Evolutionary conservation across 2,329 filamentous ascomycete genomes (phyloP).

Genomic region (Aspergillus sp.): DNA sequence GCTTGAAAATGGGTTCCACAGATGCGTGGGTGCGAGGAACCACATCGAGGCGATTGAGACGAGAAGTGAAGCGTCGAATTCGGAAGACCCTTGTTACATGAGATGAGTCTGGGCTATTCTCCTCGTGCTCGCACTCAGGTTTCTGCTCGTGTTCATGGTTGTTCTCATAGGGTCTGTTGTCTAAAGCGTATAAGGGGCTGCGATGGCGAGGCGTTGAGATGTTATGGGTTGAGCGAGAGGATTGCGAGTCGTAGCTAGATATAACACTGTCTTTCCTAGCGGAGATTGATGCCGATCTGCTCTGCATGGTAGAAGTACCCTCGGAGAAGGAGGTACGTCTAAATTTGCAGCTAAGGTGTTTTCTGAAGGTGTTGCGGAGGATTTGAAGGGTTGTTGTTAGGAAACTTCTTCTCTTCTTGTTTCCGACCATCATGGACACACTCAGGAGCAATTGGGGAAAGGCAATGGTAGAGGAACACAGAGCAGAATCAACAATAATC

Average conservation of each 20-base stretch:
- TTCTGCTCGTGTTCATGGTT: neutral
- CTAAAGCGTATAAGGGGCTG: neutral
- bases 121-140: neutral
- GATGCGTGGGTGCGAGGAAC: conserved; percentile 6
- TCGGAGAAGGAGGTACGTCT: neutral
- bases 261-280: neutral
- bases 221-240: neutral
- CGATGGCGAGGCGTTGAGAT: neutral
- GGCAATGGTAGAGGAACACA: neutral
- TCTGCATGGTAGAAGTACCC: neutral
- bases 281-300: neutral
- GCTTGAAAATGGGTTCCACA: neutral
- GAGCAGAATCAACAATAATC: neutral
- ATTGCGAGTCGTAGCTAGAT: neutral
- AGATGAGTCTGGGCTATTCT: neutral
- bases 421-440: conserved; percentile 13
- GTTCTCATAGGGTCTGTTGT: neutral
- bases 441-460: neutral
- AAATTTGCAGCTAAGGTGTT: neutral
- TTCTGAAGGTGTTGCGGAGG: conserved; percentile 20
- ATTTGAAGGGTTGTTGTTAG: conserved; percentile 19
- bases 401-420: conserved; percentile 15
- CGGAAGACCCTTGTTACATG: neutral
- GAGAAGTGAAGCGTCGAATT: conserved; percentile 1
- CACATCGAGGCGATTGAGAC: neutral